Evolutionary conservation across 1,139 yeast species (phyloP), one percentile per base, ranked within the genome.

Genomic region (Debaryomycetaceae sp.): DNA sequence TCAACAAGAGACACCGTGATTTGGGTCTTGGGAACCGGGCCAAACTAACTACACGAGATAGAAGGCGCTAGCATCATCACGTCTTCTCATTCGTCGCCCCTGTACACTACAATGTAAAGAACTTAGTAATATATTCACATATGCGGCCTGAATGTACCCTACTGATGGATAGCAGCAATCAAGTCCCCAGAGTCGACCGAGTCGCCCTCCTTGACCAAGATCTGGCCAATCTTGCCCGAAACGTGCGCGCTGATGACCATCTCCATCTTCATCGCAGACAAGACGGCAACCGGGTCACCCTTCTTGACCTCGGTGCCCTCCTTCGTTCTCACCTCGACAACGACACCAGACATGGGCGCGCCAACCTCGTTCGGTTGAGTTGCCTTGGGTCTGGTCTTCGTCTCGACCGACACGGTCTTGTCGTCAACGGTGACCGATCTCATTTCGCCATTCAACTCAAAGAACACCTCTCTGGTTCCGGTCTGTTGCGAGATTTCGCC

Each of bases 261-360:
- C 69, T 91, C 99, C 98, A 93, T 93, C 77, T 93, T 93, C 99
- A 91, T 93, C 43, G 99, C 98, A 53, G 93, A 80, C 52, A 91
- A 72, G 18, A 91, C 96, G 35, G 95, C 95, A 47, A 91, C 61
- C 26, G 96, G 93, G 55, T 91, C 96, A 45, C 99, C 98, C 76
- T 89, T 91, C 75, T 84, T 86, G 44, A 93, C 95, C 45, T 81
- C 83, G 33, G 79, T 71, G 39, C 95, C 96, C 46, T 77, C 76
- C 65, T 86, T 84, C 39, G 86, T 84, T 53, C 94, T 85, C 36
- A 91, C 82, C 63, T 93, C 98, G 45, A 91, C 86, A 37, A 91
- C 88, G 40, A 91, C 97, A 67, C 99, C 99, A 20, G 97, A 94
- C 98, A 91, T 91, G 61, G 98, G 99, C 4, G 98, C 95, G 46